phyloP scores from a whole-genome alignment of 345 rosid genomes.

The Brassica napus region Da-Ae NC_063436.1:14368501-14369000 shows the following conservation, averaged over 20 bases:
- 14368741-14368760: not conserved
- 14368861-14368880: too few relatives aligned
- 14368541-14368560: conserved; percentile 77
- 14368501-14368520: conserved; percentile 10
- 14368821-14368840: too few relatives aligned
- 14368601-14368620: conserved; percentile 76
- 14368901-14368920: too few relatives aligned
- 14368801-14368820: too few relatives aligned
- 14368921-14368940: too few relatives aligned
- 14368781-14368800: too few relatives aligned
- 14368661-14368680: conserved; percentile 20
- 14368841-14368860: too few relatives aligned
- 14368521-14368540: conserved; percentile 21
- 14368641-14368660: conserved; percentile 35
- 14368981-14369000: not conserved
- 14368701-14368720: conserved; percentile 26
- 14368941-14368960: too few relatives aligned
- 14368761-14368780: too few relatives aligned
- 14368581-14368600: conserved; percentile 82
- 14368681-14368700: conserved; percentile 7
- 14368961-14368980: conserved; percentile 12
- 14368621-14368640: conserved; percentile 71
- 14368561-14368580: conserved; percentile 88
- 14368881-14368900: too few relatives aligned
- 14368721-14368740: conserved; percentile 10